Conservation (phyloP, 116 monocot genomes). For the Iris pallida region DNA sequence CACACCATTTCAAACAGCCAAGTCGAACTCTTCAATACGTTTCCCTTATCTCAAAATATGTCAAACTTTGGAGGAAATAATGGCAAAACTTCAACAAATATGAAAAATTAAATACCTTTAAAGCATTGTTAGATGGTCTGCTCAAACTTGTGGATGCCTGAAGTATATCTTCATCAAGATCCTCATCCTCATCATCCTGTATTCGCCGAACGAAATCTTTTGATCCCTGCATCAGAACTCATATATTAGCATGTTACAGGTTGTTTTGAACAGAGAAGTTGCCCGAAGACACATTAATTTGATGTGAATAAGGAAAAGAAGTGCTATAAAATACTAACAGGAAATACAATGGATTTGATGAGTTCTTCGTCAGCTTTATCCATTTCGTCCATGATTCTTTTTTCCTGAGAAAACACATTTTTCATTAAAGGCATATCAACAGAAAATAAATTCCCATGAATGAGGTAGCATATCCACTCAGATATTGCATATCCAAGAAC, state of each 20-base stretch:
- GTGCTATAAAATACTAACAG: constrained; percentile 25
- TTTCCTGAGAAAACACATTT: constrained; percentile 71
- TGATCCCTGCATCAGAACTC: constrained; percentile 45
- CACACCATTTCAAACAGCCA: too few relatives aligned
- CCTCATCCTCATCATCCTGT: constrained; percentile 55
- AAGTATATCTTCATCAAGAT: constrained; percentile 24
- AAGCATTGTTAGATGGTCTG: not conserved
- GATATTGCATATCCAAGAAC: too few relatives aligned
- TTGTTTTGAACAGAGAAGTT: not conserved
- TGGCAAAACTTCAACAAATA: too few relatives aligned
- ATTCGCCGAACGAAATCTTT: constrained; percentile 57
- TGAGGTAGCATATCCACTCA: too few relatives aligned
- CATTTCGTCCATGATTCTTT: constrained; percentile 52
- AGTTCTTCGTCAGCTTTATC: constrained; percentile 71
- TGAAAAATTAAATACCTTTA: constrained; percentile 20
- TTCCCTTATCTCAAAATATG: too few relatives aligned
- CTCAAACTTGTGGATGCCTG: not conserved
- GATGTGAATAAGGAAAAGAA: not conserved
- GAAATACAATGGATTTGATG: constrained; percentile 67
- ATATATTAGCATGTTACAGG: constrained; percentile 8
- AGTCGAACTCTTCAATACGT: too few relatives aligned
- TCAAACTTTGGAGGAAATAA: too few relatives aligned
- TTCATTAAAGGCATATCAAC: too few relatives aligned
- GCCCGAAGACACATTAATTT: not conserved
- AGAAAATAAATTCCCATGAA: too few relatives aligned